These are phyloP conservation scores for Rhodotorula sp. DNA, from an alignment of 1,284 basidiomycete species.

Conservation along the genomic window DNA sequence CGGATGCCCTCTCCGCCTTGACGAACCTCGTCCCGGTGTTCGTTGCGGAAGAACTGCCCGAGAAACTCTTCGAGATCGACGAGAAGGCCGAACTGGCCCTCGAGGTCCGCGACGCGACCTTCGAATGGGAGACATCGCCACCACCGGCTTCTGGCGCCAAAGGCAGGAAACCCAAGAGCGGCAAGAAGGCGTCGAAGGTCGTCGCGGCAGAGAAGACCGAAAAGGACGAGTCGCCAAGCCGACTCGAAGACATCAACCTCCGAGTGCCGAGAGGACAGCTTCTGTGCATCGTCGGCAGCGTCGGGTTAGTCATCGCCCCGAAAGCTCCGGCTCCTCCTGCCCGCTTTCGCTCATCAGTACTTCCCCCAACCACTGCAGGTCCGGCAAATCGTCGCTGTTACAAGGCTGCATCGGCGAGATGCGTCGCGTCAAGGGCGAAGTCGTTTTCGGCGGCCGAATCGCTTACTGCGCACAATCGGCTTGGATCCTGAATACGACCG, in stretches of 20 bases:
- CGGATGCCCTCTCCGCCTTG: constrained; percentile 55
- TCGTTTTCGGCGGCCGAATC: constrained; percentile 49
- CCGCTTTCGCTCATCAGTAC: background rate
- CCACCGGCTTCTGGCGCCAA: constrained; percentile 37
- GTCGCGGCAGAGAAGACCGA: constrained; percentile 37
- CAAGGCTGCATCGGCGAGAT: constrained; percentile 72
- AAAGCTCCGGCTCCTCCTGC: background rate
- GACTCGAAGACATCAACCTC: constrained; percentile 57
- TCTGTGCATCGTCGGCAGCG: constrained; percentile 63
- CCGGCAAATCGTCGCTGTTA: constrained; percentile 61
- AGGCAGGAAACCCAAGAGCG: constrained; percentile 30
- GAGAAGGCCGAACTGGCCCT: constrained; percentile 59
- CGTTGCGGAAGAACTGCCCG: constrained; percentile 35
- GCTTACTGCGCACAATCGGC: constrained; percentile 80
- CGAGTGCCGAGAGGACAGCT: constrained; percentile 59
- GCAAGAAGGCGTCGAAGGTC: constrained; percentile 29
- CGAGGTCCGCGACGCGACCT: constrained; percentile 58
- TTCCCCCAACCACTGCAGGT: constrained; percentile 13
- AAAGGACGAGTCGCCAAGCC: constrained; percentile 34
- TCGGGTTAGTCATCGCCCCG: constrained; percentile 50
- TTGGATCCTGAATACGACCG: constrained; percentile 80
- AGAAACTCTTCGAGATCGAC: constrained; percentile 57
- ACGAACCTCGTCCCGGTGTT: constrained; percentile 17
- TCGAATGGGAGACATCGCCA: constrained; percentile 60
- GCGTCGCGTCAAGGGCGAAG: constrained; percentile 57